Conservation (phyloP, 192 early-diverging fungal genomes). For the Chytriomyces sp. region DNA sequence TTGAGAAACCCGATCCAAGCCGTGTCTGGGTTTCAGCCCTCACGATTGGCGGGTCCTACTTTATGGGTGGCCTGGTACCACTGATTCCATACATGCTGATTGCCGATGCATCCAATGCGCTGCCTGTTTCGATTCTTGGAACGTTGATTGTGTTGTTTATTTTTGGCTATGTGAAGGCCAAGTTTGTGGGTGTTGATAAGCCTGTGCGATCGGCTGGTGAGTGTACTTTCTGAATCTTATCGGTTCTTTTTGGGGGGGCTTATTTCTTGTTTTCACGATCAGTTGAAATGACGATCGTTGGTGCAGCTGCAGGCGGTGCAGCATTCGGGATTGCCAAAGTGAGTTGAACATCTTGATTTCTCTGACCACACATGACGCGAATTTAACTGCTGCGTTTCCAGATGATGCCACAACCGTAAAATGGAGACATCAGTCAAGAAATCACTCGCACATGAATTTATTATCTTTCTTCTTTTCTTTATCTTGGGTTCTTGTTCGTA, state of each 20-base stretch:
- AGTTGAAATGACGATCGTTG: too few species aligned
- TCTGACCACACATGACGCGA: too few species aligned
- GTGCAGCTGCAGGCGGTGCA: too few species aligned
- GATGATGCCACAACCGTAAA: too few species aligned
- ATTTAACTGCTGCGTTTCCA: too few species aligned
- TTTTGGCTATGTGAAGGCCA: slow-evolving; percentile 66
- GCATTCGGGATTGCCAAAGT: too few species aligned
- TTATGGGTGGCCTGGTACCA: slow-evolving; percentile 67
- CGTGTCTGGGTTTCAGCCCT: slow-evolving; percentile 62
- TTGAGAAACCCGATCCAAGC: slow-evolving; percentile 62
- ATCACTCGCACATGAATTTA: not conserved
- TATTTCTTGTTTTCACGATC: too few species aligned
- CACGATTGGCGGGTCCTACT: slow-evolving; percentile 67
- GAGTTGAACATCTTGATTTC: too few species aligned
- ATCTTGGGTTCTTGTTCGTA: not conserved
- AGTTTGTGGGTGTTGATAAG: slow-evolving; percentile 43
- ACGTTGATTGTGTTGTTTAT: slow-evolving; percentile 62
- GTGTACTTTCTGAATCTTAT: too few species aligned
- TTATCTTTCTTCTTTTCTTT: slow-evolving; percentile 2
- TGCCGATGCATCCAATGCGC: slow-evolving; percentile 43
- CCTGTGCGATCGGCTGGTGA: slow-evolving; percentile 28
- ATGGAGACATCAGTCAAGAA: not conserved
- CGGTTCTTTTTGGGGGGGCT: not conserved
- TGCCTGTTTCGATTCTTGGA: slow-evolving; percentile 55
- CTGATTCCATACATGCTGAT: slow-evolving; percentile 64